Conservation (phyloP, 2,329 filamentous ascomycete genomes). For the Claviceps spartinae region DNA sequence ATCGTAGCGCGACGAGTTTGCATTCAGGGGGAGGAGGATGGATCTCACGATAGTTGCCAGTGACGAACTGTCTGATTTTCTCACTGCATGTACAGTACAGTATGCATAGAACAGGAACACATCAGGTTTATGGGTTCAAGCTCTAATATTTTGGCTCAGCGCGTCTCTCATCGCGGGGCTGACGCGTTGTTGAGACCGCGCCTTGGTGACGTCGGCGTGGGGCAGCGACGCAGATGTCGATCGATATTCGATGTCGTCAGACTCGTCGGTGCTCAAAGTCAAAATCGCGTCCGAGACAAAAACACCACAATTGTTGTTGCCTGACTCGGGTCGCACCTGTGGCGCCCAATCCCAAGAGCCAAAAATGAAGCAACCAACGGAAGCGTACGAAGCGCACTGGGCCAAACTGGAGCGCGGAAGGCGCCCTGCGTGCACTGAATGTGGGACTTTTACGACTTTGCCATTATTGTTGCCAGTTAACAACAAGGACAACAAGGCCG, state of each 20-base stretch:
- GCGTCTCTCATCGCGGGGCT: too few relatives aligned
- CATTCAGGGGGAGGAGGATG: neutral
- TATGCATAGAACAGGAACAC: neutral
- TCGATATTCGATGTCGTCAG: too few relatives aligned
- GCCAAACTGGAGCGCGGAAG: neutral
- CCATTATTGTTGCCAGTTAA: neutral
- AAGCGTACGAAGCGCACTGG: too few relatives aligned
- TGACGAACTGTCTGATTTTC: neutral
- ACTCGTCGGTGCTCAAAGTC: too few relatives aligned
- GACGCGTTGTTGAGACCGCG: too few relatives aligned
- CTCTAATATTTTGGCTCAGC: too few relatives aligned
- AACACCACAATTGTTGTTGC: neutral
- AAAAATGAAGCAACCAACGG: neutral
- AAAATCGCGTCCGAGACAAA: too few relatives aligned
- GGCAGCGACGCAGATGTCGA: neutral
- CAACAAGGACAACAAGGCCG: neutral
- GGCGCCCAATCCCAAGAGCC: neutral
- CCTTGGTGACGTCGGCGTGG: neutral
- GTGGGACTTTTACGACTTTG: neutral
- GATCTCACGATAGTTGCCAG: neutral
- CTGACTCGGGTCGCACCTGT: neutral
- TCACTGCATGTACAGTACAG: neutral
- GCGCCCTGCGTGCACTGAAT: neutral
- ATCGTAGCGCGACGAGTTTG: neutral
- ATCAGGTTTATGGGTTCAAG: neutral